These are phyloP conservation scores for Trichosanthes cucumerina DNA, from an alignment of 306 rosid genomes.

Conservation along the genomic window DNA sequence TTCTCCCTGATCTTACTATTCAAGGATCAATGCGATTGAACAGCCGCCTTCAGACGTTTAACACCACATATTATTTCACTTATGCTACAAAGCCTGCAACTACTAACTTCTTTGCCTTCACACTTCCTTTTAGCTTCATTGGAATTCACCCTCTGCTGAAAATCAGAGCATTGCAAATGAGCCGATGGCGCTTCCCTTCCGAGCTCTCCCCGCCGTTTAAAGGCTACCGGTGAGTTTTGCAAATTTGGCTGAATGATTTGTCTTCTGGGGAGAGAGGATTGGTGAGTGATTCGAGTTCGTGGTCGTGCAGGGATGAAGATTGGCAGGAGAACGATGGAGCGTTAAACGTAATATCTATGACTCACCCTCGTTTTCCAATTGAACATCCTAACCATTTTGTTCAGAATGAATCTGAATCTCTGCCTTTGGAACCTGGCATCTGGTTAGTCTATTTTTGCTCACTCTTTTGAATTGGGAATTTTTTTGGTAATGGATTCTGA, in stretches of 20 bases:
- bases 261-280: too few species aligned
- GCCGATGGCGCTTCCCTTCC: constrained; percentile 79
- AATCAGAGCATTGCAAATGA: constrained; percentile 80
- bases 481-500: too few species aligned
- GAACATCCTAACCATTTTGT: constrained; percentile 65
- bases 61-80: constrained; percentile 84
- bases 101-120: constrained; percentile 53
- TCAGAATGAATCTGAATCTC: constrained; percentile 62
- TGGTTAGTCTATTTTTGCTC: constrained; percentile 22
- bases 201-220: constrained; percentile 78
- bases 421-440: constrained; percentile 64
- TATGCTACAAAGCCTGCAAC: constrained; percentile 80
- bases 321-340: constrained; percentile 99
- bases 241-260: too few species aligned
- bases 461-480: neutral
- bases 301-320: constrained; percentile 67
- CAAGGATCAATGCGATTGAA: constrained; percentile 74
- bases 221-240: constrained; percentile 57
- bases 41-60: constrained; percentile 41
- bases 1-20: constrained; percentile 92
- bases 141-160: constrained; percentile 76
- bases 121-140: constrained; percentile 60
- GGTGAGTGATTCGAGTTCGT: neutral
- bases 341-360: constrained; percentile 84
- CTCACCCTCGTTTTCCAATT: constrained; percentile 72